A percentile compares a stretch with the other conserved stretches of the same genome.
phyloP scores from a whole-genome alignment of 305 asterid species.

The Plantago coronopus region DNA sequence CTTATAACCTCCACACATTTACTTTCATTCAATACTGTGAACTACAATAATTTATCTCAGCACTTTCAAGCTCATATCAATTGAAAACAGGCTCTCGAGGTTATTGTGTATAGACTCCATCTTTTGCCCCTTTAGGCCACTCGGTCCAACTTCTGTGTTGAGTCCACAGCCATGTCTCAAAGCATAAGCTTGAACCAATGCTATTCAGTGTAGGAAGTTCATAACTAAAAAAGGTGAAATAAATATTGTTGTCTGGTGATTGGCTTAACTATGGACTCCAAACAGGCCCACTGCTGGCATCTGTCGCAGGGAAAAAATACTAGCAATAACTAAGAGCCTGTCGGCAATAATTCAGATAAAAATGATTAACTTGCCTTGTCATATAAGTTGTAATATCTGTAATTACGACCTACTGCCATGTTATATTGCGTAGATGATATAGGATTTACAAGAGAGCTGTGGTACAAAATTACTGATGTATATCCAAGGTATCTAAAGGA shows the following conservation, averaged over 20 bases:
- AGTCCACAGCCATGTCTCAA: not conserved
- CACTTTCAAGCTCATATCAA: slow-evolving; percentile 7
- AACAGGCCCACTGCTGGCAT: not conserved
- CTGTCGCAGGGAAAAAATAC: not conserved
- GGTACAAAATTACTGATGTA: too few relatives aligned
- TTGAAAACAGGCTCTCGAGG: not conserved
- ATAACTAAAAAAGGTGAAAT: not conserved
- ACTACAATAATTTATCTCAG: not conserved
- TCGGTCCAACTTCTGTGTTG: not conserved
- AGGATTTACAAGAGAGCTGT: too few relatives aligned
- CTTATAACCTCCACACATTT: not conserved
- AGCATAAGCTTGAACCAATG: not conserved
- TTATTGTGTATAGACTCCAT: not conserved
- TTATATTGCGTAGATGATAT: too few relatives aligned
- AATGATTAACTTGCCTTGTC: not conserved
- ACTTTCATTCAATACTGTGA: not conserved
- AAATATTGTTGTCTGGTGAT: not conserved
- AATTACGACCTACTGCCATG: too few relatives aligned
- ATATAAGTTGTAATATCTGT: too few relatives aligned
- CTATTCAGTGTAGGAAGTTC: not conserved
- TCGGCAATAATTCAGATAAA: not conserved
- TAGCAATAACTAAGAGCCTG: not conserved
- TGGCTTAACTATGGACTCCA: slow-evolving; percentile 1
- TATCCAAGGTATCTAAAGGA: too few relatives aligned
- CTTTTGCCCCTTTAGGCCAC: not conserved